Evolutionary conservation across 345 rosid genomes (phyloP).

Genomic region (Gossypium turneri): DNA sequence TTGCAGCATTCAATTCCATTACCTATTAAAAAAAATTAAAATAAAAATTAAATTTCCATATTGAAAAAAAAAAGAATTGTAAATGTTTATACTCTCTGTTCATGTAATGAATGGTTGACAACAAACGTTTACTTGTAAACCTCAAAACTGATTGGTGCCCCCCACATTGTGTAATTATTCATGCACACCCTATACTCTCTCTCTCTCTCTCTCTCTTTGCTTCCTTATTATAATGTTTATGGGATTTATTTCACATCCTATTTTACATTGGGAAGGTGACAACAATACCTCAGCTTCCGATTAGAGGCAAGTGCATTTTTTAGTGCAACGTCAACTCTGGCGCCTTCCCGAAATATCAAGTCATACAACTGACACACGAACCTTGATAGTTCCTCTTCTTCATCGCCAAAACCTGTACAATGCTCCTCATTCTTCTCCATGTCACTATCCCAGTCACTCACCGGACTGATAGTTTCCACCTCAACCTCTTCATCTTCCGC

Average conservation of each 20-base stretch:
- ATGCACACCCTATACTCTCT: background rate
- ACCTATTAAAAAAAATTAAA: too few species aligned
- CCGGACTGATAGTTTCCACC: conserved; percentile 50
- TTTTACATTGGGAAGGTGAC: conserved; percentile 66
- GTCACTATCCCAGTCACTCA: conserved; percentile 96
- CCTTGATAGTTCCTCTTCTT: conserved; percentile 65
- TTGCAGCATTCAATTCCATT: too few species aligned
- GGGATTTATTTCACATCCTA: conserved; percentile 19
- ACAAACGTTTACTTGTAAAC: conserved; percentile 15
- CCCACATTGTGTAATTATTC: conserved; percentile 15
- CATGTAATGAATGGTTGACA: conserved; percentile 20
- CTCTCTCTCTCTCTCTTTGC: background rate
- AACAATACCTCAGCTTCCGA: conserved; percentile 60
- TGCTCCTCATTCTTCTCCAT: conserved; percentile 40
- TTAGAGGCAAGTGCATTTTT: conserved; percentile 65
- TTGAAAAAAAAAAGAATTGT: background rate
- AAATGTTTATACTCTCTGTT: conserved; percentile 5
- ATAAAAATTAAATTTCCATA: background rate
- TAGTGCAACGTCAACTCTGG: conserved; percentile 63
- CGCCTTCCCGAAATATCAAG: conserved; percentile 57
- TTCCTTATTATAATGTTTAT: background rate
- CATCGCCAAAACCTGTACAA: conserved; percentile 59
- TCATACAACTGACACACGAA: conserved; percentile 73
- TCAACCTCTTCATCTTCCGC: conserved; percentile 67
- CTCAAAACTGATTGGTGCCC: conserved; percentile 39